Conservation (phyloP, 108 stramenopile species). For the Pseudonitzschia multistriata region DNA sequence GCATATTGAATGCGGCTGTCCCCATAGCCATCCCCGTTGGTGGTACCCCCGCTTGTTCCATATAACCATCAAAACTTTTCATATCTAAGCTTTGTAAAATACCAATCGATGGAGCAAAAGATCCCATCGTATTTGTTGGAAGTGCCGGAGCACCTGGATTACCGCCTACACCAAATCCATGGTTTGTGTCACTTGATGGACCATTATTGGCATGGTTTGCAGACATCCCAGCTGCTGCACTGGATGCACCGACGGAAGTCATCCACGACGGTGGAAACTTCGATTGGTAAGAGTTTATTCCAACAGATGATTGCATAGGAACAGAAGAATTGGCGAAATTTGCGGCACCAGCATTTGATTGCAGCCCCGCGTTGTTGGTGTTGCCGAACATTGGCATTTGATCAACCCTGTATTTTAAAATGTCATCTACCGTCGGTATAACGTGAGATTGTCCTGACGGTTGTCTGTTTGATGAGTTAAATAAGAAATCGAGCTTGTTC, state of each 20-base stretch:
- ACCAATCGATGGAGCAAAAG: conserved; percentile 4
- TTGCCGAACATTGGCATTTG: conserved; percentile 7
- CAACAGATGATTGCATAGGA: background rate
- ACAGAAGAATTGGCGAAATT: background rate
- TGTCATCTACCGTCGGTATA: conserved; percentile 9
- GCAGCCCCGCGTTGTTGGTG: background rate
- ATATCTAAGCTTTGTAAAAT: background rate
- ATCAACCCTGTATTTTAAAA: conserved; percentile 4
- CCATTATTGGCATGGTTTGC: background rate
- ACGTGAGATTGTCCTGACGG: background rate
- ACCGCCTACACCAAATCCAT: conserved; percentile 16
- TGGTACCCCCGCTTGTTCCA: conserved; percentile 6
- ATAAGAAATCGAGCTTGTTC: conserved; percentile 11
- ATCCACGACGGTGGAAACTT: background rate
- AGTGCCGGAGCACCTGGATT: conserved; percentile 18
- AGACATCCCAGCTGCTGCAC: background rate
- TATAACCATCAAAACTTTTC: background rate
- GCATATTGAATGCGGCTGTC: background rate
- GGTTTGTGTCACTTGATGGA: background rate
- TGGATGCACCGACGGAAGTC: background rate
- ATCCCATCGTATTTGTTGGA: background rate
- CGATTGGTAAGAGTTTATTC: background rate
- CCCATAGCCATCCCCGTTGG: conserved; percentile 9
- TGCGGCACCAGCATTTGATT: background rate
- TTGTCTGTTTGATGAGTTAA: background rate